Percentiles rank a stretch among this genome's conserved stretches.
Conservation (phyloP, 371 early-diverging fungal species). For the Mortierella sp. region DNA sequence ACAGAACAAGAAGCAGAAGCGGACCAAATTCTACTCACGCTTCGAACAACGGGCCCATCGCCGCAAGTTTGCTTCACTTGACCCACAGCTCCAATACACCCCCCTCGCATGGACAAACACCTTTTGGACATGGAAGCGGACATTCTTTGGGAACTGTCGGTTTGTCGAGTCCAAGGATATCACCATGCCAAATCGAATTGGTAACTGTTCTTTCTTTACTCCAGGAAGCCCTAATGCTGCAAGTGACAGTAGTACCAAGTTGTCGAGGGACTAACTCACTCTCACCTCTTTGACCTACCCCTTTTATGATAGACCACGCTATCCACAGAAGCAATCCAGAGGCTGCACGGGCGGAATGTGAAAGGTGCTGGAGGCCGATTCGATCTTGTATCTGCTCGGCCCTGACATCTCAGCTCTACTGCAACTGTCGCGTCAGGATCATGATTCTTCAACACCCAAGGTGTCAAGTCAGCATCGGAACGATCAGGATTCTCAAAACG, state of each 20-base stretch:
- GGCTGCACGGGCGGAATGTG: constrained; percentile 36
- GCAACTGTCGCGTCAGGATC: constrained; percentile 54
- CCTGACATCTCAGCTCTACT: constrained; percentile 43
- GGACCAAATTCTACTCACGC: constrained; percentile 47
- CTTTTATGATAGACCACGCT: constrained; percentile 18
- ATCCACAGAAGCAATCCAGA: constrained; percentile 26
- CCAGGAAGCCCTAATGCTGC: background rate
- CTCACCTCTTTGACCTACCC: too few species aligned
- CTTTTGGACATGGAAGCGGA: constrained; percentile 54
- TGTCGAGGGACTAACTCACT: background rate
- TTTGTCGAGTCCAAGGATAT: constrained; percentile 45
- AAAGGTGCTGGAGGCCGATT: constrained; percentile 51
- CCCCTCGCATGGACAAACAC: constrained; percentile 56
- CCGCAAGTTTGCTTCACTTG: constrained; percentile 39
- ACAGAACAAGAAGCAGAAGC: constrained; percentile 32
- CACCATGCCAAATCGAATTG: constrained; percentile 48
- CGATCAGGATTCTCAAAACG: constrained; percentile 52
- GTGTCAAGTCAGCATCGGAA: constrained; percentile 59
- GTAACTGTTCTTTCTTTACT: background rate
- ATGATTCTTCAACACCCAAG: constrained; percentile 57
- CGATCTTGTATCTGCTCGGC: constrained; percentile 54
- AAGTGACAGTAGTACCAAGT: background rate
- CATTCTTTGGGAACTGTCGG: constrained; percentile 49
- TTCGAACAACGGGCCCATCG: constrained; percentile 51
- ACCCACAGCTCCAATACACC: constrained; percentile 41